phyloP scores from a whole-genome alignment of 495 filamentous ascomycete species.

The Penicillium crystallinum region DNA sequence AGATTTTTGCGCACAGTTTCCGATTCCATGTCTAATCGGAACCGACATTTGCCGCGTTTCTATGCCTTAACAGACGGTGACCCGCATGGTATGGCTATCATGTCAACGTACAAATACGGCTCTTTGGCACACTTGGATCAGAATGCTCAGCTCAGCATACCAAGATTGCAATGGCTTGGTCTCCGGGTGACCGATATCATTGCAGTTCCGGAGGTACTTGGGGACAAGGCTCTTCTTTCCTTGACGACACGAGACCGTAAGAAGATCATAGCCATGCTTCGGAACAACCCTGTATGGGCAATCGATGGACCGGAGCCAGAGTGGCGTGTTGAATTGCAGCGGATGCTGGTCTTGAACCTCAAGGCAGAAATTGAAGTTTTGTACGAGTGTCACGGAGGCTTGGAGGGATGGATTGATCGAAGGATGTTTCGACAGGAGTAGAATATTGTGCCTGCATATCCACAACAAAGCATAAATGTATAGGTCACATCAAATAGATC shows the following conservation, averaged over 20 bases:
- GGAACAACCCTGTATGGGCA: slow-evolving; percentile 42
- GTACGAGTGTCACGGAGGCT: slow-evolving; percentile 51
- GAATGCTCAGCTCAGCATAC: slow-evolving; percentile 51
- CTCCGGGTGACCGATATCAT: slow-evolving; percentile 58
- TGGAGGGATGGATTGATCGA: slow-evolving; percentile 62
- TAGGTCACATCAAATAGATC: not conserved
- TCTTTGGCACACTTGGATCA: slow-evolving; percentile 70
- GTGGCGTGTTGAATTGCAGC: slow-evolving; percentile 66
- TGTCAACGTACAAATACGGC: slow-evolving; percentile 84
- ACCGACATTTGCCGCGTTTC: slow-evolving; percentile 39
- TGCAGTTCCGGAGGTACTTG: slow-evolving; percentile 12
- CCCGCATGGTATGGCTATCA: slow-evolving; percentile 79
- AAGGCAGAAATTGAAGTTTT: slow-evolving; percentile 90
- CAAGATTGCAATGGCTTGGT: slow-evolving; percentile 68
- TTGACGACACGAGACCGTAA: slow-evolving; percentile 63
- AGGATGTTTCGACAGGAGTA: slow-evolving; percentile 29
- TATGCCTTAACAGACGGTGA: slow-evolving; percentile 79
- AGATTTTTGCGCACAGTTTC: slow-evolving; percentile 49
- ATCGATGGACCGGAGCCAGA: slow-evolving; percentile 46
- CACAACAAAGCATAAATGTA: not conserved
- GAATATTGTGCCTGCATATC: not conserved
- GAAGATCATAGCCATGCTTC: slow-evolving; percentile 63
- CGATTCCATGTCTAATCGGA: slow-evolving; percentile 15
- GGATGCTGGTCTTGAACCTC: slow-evolving; percentile 78
- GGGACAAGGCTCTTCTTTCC: slow-evolving; percentile 40